Base-by-base conservation (phyloP, 805 yeast genomes). In the Ogataea glucozyma region DNA sequence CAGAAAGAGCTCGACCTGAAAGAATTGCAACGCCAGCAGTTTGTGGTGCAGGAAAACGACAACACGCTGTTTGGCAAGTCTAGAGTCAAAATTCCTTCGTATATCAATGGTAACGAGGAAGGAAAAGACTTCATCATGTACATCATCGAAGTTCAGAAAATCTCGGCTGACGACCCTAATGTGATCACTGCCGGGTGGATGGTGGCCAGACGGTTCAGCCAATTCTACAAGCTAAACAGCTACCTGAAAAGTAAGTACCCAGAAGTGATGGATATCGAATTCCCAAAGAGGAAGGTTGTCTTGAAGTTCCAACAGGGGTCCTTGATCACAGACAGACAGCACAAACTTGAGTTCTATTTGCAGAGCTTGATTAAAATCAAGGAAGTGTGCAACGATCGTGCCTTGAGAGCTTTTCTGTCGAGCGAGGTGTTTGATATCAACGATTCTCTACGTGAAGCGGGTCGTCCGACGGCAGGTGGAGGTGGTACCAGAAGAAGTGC, bases 181-280 rank as follows among this genome's bases (percentile, higher is more conserved):
- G 59, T 66, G 6, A 71, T 73, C 4, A 69, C 77, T 2, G 88
- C 90, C 0, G 85, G 88, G 0, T 91, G 97, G 97, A 79, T 87
- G 40, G 85, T 89, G n/a, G 91, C 96, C 0, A 68, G 97, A 52
- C 70, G 98, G 44, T 90, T 81, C 57, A 86, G 86, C 53, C 97
- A 91, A 57, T 90, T 90, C 61, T 81, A 73, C 62, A 77, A 75
- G 48, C 67, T 90, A 24, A 81, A 90, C 57, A 79, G 78, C 47
- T 80, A 85, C 48, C 64, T 90, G 51, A 77, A 72, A 43, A 60
- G 62, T 2, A 68, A 64, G 32, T 83, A 80, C 52, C 73, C 80
- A 0, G 68, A 64, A 34, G 80, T 83, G 2, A 62, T 68, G 5
- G 60, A 58, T 2, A 53, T 83, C 12, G 73, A 69, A 35, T 76